A percentile compares a stretch with the other conserved stretches of the same genome.
These are phyloP conservation scores for Fusarium staphyleae DNA, from an alignment of 2,329 filamentous ascomycete species.

Conservation along the genomic window DNA sequence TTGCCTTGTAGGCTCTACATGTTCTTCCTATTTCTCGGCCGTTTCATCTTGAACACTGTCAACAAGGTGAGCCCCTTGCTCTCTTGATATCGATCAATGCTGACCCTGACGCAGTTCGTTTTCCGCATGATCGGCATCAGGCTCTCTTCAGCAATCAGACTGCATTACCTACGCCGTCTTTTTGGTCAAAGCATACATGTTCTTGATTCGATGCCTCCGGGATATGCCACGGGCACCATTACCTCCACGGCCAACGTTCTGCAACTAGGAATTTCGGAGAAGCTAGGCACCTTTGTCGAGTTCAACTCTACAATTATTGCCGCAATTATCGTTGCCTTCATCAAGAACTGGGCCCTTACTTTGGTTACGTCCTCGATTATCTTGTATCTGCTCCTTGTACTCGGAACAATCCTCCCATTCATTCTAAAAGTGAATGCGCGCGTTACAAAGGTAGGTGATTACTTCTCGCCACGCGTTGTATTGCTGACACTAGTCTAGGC, in stretches of 20 bases:
- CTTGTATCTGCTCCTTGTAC: constrained; percentile 60
- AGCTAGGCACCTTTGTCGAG: constrained; percentile 66
- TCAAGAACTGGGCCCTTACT: constrained; percentile 64
- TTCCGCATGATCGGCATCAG: constrained; percentile 69
- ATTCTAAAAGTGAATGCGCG: constrained; percentile 60
- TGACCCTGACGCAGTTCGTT: constrained; percentile 52
- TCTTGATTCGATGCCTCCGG: constrained; percentile 70
- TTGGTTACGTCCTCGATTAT: constrained; percentile 65
- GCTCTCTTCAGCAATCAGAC: constrained; percentile 66
- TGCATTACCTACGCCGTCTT: constrained; percentile 69
- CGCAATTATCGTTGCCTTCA: constrained; percentile 62
- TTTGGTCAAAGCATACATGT: constrained; percentile 72
- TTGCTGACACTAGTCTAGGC: constrained; percentile 42
- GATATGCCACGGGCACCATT: constrained; percentile 68
- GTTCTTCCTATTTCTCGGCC: constrained; percentile 72
- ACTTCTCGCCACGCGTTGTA: no score
- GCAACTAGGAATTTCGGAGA: constrained; percentile 71
- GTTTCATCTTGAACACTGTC: constrained; percentile 69
- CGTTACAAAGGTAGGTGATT: constrained; percentile 48
- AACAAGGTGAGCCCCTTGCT: constrained; percentile 52
- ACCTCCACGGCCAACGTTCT: constrained; percentile 69
- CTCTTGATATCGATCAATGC: not conserved
- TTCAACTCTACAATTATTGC: constrained; percentile 60
- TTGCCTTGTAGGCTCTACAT: constrained; percentile 64
- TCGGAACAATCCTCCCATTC: constrained; percentile 60